Evolutionary conservation across 805 yeast genomes (phyloP).

Genomic region (Suhomyces tanzawaensis): DNA sequence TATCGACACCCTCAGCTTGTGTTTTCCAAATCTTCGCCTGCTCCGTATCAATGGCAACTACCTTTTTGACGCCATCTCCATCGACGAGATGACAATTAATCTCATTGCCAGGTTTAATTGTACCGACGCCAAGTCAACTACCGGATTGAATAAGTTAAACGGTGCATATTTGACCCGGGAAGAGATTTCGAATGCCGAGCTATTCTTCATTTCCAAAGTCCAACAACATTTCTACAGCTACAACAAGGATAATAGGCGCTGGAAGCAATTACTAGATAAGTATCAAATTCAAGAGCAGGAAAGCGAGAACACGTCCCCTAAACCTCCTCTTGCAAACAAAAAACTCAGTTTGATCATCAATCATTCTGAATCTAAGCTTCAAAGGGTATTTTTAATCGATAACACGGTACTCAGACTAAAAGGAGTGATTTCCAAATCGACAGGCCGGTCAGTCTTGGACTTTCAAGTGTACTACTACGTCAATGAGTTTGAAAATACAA

Average conservation of each 20-base stretch:
- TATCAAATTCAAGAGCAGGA: constrained; percentile 25
- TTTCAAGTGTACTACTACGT: constrained; percentile 26
- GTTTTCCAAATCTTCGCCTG: constrained; percentile 42
- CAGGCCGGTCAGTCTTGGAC: constrained; percentile 19
- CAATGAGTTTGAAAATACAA: constrained; percentile 16
- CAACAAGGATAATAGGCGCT: constrained; percentile 26
- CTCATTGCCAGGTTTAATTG: constrained; percentile 47
- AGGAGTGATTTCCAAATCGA: constrained; percentile 25
- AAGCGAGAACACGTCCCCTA: neutral
- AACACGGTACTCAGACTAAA: constrained; percentile 32
- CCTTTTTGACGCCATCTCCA: constrained; percentile 28
- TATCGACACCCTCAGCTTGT: constrained; percentile 40
- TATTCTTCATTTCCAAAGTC: constrained; percentile 59
- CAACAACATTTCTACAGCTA: constrained; percentile 20
- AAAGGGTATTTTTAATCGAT: constrained; percentile 21
- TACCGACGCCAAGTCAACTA: constrained; percentile 8
- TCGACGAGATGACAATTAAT: constrained; percentile 33
- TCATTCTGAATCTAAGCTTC: constrained; percentile 2
- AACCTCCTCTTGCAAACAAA: neutral
- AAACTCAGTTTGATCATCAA: neutral
- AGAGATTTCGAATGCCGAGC: constrained; percentile 63
- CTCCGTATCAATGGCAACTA: constrained; percentile 57
- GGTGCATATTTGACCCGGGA: constrained; percentile 50
- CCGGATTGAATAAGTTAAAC: constrained; percentile 44
- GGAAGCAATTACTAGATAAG: constrained; percentile 40